A percentile compares a stretch with the other conserved stretches of the same genome.
These are phyloP conservation scores for Voacanga thouarsii DNA, from an alignment of 257 asterid genomes.

Conservation along the genomic window DNA sequence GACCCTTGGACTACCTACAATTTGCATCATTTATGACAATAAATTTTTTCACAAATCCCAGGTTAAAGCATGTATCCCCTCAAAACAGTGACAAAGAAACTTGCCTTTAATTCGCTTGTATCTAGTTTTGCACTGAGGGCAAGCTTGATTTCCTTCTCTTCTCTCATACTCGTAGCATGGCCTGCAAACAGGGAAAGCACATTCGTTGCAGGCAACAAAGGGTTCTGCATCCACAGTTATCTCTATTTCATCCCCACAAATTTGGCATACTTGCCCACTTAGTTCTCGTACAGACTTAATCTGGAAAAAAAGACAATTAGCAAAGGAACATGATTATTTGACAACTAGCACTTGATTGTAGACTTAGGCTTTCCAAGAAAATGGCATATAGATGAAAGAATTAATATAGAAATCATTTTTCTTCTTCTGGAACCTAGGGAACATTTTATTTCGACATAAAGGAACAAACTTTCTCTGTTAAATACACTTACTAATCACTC, in stretches of 20 bases:
- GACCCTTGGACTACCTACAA: slow-evolving; percentile 79
- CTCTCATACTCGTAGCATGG: slow-evolving; percentile 87
- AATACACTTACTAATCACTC: neutral
- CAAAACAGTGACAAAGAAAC: slow-evolving; percentile 1
- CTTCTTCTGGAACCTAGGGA: neutral
- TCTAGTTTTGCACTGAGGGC: slow-evolving; percentile 95
- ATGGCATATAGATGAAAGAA: neutral
- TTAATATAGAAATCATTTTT: neutral
- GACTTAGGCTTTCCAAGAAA: neutral
- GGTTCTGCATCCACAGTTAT: slow-evolving; percentile 57
- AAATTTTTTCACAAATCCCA: neutral
- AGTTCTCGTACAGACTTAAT: slow-evolving; percentile 65
- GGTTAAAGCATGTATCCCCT: neutral
- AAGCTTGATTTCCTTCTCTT: slow-evolving; percentile 74
- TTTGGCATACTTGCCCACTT: slow-evolving; percentile 69
- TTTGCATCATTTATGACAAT: slow-evolving; percentile 1
- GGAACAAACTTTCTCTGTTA: neutral
- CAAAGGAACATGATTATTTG: slow-evolving; percentile 10
- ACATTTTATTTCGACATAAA: neutral
- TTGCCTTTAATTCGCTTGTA: slow-evolving; percentile 85
- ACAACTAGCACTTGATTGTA: slow-evolving; percentile 18
- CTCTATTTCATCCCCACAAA: slow-evolving; percentile 79
- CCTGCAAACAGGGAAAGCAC: slow-evolving; percentile 89
- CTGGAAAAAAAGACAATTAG: slow-evolving; percentile 30
- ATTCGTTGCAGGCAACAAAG: slow-evolving; percentile 94